These are phyloP conservation scores for Cystobasidium slooffiae DNA, from an alignment of 1,284 basidiomycete genomes.

Conservation along the genomic window DNA sequence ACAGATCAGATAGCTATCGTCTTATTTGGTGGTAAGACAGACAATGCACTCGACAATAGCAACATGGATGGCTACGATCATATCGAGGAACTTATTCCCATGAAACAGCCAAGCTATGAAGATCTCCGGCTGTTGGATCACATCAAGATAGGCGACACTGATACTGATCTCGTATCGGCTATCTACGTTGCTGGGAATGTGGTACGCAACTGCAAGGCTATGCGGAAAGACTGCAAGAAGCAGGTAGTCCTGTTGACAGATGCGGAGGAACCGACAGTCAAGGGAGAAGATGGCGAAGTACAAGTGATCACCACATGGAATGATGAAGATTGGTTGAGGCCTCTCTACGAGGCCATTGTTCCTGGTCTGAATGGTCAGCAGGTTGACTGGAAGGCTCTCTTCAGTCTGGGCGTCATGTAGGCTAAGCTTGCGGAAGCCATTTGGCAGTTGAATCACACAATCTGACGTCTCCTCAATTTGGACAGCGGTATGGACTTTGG, in stretches of 20 bases:
- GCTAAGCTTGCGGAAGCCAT: background rate
- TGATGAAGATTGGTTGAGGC: conserved; percentile 30
- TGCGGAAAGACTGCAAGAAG: conserved; percentile 38
- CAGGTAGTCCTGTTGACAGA: conserved; percentile 41
- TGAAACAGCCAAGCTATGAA: conserved; percentile 23
- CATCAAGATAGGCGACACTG: conserved; percentile 15
- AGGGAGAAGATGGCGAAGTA: conserved; percentile 23
- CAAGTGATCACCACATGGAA: conserved; percentile 30
- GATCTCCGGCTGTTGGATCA: conserved; percentile 4
- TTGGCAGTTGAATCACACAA: too few relatives aligned
- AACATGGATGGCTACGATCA: conserved; percentile 34
- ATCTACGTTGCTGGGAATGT: conserved; percentile 41
- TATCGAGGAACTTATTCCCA: conserved; percentile 34
- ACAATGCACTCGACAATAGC: conserved; percentile 26
- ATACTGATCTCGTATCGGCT: conserved; percentile 33
- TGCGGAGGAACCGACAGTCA: conserved; percentile 29
- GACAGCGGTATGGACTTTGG: conserved; percentile 39
- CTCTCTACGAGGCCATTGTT: conserved; percentile 27
- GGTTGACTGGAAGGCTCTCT: conserved; percentile 31
- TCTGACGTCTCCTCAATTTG: too few relatives aligned
- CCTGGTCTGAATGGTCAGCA: conserved; percentile 19
- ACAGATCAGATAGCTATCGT: conserved; percentile 43
- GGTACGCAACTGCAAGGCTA: conserved; percentile 25
- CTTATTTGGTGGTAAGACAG: conserved; percentile 29
- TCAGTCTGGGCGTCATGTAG: conserved; percentile 35